A percentile compares a stretch with the other conserved stretches of the same genome.
Evolutionary conservation across 2,329 filamentous ascomycete species (phyloP).

Genomic region (Penicillium sp.): DNA sequence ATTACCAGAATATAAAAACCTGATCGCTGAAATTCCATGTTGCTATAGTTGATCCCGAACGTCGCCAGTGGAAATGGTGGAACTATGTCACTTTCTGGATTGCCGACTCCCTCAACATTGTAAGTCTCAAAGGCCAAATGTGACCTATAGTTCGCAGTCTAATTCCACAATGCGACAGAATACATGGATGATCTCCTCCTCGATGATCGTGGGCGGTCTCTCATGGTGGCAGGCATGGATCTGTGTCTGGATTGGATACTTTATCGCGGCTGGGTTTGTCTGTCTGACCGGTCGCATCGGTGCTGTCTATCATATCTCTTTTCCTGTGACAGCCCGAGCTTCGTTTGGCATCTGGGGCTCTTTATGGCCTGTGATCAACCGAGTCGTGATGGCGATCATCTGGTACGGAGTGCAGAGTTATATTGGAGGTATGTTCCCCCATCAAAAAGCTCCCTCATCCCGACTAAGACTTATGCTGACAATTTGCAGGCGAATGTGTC

Average conservation of each 20-base stretch:
- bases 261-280: slow-evolving; percentile 72
- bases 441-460: too few relatives aligned
- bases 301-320: slow-evolving; percentile 83
- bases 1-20: slow-evolving; percentile 1
- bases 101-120: slow-evolving; percentile 79
- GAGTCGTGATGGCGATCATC: slow-evolving; percentile 81
- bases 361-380: slow-evolving; percentile 84
- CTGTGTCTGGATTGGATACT: slow-evolving; percentile 85
- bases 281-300: slow-evolving; percentile 78
- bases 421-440: slow-evolving; percentile 60
- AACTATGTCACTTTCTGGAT: slow-evolving; percentile 91
- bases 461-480: background rate
- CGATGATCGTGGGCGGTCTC: slow-evolving; percentile 73
- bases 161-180: slow-evolving; percentile 49
- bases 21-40: slow-evolving; percentile 15
- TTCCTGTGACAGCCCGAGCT: slow-evolving; percentile 73
- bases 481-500: slow-evolving; percentile 65
- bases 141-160: background rate
- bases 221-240: slow-evolving; percentile 92
- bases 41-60: slow-evolving; percentile 68
- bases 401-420: slow-evolving; percentile 77
- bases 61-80: slow-evolving; percentile 80
- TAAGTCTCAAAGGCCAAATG: slow-evolving; percentile 26
- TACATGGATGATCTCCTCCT: slow-evolving; percentile 89
- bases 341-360: slow-evolving; percentile 89